These are phyloP conservation scores for Sporisorium graminicola DNA, from an alignment of 1,284 basidiomycete genomes.

Conservation along the genomic window DNA sequence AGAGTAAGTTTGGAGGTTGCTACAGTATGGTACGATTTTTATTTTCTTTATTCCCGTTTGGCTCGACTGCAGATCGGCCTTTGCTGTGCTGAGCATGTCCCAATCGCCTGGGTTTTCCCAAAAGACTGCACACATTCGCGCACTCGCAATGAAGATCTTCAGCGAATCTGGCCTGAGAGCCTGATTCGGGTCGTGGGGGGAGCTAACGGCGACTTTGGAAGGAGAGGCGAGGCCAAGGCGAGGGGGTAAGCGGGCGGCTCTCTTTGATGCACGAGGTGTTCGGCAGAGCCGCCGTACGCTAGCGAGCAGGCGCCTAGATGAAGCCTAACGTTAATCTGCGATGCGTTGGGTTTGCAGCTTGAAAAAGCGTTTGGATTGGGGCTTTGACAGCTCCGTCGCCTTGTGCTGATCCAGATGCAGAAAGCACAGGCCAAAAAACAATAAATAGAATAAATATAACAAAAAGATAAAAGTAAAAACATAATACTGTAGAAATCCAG, in stretches of 20 bases:
- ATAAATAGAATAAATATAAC: too few relatives aligned
- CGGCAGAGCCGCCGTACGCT: slow-evolving; percentile 4
- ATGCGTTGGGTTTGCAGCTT: too few relatives aligned
- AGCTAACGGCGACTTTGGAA: background rate
- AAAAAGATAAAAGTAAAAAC: too few relatives aligned
- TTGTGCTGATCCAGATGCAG: background rate
- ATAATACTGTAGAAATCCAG: too few relatives aligned
- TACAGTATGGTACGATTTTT: slow-evolving; percentile 4
- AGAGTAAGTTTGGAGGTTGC: slow-evolving; percentile 4
- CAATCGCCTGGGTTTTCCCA: slow-evolving; percentile 2
- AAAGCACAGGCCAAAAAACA: background rate
- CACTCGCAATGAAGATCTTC: background rate
- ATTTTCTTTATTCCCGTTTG: too few relatives aligned
- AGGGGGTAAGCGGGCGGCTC: background rate
- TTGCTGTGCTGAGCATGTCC: background rate
- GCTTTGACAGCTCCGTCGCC: background rate
- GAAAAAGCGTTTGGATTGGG: too few relatives aligned
- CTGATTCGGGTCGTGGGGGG: background rate
- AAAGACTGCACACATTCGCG: background rate
- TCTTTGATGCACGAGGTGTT: background rate
- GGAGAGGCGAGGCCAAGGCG: too few relatives aligned
- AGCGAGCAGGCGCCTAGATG: slow-evolving; percentile 1
- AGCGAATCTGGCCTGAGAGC: too few relatives aligned
- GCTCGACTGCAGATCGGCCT: background rate
- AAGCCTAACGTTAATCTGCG: background rate